Conservation (phyloP, 371 early-diverging fungal species). For the Mortierella sp. region DNA sequence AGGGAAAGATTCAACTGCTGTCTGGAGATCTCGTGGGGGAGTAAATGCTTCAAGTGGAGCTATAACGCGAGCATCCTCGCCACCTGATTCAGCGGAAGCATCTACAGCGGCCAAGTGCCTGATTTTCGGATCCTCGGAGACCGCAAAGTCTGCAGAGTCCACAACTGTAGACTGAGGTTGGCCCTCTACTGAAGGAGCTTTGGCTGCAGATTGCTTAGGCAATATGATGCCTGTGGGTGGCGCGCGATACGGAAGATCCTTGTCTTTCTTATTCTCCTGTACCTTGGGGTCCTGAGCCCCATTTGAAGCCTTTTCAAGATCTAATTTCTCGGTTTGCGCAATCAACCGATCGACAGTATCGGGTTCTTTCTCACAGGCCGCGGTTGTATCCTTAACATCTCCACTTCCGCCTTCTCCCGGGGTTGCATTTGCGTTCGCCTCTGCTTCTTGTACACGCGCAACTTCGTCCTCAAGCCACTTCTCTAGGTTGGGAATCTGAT, state of each 20-base stretch:
- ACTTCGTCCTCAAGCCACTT: slow-evolving; percentile 50
- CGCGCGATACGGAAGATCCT: slow-evolving; percentile 43
- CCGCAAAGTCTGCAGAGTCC: slow-evolving; percentile 17
- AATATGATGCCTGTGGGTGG: slow-evolving; percentile 45
- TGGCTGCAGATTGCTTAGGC: slow-evolving; percentile 15
- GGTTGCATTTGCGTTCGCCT: slow-evolving; percentile 6
- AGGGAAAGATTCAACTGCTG: slow-evolving; percentile 24
- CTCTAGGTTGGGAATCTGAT: slow-evolving; percentile 47
- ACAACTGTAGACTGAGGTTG: slow-evolving; percentile 21
- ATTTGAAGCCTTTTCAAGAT: slow-evolving; percentile 8
- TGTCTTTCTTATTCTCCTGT: slow-evolving; percentile 8
- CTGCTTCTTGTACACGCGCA: slow-evolving; percentile 34
- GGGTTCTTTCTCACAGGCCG: neutral
- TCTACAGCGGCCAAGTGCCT: slow-evolving; percentile 20
- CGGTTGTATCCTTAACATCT: neutral
- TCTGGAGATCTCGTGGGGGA: slow-evolving; percentile 29
- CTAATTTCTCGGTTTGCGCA: slow-evolving; percentile 22
- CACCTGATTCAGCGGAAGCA: neutral
- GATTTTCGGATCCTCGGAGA: slow-evolving; percentile 44
- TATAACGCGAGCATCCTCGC: slow-evolving; percentile 43
- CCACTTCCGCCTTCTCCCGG: neutral
- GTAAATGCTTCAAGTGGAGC: slow-evolving; percentile 54
- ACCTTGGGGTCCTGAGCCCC: neutral
- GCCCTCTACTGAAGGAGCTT: neutral
- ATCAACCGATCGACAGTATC: slow-evolving; percentile 19